phyloP scores from a whole-genome alignment of 768 basidiomycete species.

The Steccherinum ochraceum region DNA sequence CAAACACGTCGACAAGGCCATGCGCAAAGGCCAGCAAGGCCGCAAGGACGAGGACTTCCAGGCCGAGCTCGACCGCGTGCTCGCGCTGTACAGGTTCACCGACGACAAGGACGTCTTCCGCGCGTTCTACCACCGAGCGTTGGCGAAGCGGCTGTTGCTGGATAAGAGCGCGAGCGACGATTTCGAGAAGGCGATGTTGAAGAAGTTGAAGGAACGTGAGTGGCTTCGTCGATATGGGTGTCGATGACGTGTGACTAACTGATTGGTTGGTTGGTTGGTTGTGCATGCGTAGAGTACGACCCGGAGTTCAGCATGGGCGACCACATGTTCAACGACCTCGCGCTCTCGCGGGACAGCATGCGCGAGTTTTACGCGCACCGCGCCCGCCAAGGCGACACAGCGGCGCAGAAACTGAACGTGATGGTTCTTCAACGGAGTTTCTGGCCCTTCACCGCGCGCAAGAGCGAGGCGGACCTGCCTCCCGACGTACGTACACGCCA shows the following conservation, averaged over 20 bases:
- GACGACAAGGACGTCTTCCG: slow-evolving; percentile 94
- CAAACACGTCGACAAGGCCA: slow-evolving; percentile 78
- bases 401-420: slow-evolving; percentile 51
- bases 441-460: slow-evolving; percentile 72
- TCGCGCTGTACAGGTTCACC: slow-evolving; percentile 78
- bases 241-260: no score
- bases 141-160: slow-evolving; percentile 85
- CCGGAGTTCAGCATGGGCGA: slow-evolving; percentile 93
- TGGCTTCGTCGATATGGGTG: slow-evolving; percentile 14
- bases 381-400: slow-evolving; percentile 16
- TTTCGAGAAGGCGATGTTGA: slow-evolving; percentile 77
- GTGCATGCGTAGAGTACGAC: slow-evolving; percentile 70
- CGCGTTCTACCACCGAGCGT: slow-evolving; percentile 81
- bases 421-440: slow-evolving; percentile 85
- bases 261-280: background rate
- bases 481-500: slow-evolving; percentile 32
- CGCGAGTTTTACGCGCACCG: slow-evolving; percentile 52
- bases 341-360: slow-evolving; percentile 70
- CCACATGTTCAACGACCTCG: slow-evolving; percentile 91
- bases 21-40: slow-evolving; percentile 81
- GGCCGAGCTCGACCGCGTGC: slow-evolving; percentile 52
- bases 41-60: slow-evolving; percentile 60
- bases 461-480: slow-evolving; percentile 47
- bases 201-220: slow-evolving; percentile 78
- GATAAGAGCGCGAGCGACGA: slow-evolving; percentile 82